Evolutionary conservation across 306 rosid genomes (phyloP).

Genomic region (Castanospermum australe): DNA sequence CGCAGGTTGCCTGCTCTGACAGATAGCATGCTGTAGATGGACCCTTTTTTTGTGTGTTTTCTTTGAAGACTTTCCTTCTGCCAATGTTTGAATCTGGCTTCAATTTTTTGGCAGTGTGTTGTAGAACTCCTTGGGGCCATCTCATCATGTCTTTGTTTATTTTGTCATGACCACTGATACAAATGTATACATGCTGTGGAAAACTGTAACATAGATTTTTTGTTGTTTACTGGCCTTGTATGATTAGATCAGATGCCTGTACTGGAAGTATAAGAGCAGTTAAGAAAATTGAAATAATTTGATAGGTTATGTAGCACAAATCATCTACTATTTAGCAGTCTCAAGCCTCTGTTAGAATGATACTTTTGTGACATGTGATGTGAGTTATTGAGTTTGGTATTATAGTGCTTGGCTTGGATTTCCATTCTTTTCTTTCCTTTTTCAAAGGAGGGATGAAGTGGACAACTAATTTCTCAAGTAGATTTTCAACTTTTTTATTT

Average conservation of each 20-base stretch:
- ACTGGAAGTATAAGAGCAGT: background rate
- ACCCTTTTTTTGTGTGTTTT: background rate
- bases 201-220: slow-evolving; percentile 1
- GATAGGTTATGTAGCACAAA: background rate
- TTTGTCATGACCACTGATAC: background rate
- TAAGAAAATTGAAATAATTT: background rate
- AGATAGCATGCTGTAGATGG: slow-evolving; percentile 65
- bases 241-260: background rate
- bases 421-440: too few species aligned
- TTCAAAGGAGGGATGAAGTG: too few species aligned
- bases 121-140: slow-evolving; percentile 20
- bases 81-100: background rate
- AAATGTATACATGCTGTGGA: slow-evolving; percentile 10
- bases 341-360: too few species aligned
- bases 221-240: too few species aligned
- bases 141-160: slow-evolving; percentile 19
- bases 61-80: background rate
- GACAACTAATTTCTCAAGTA: too few species aligned
- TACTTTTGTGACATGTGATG: too few species aligned
- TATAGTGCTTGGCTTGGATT: too few species aligned
- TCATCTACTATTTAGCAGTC: background rate
- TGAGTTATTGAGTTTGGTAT: too few species aligned
- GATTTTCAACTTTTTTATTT: too few species aligned
- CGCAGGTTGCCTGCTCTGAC: slow-evolving; percentile 83
- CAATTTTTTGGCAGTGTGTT: slow-evolving; percentile 29